Conservation (phyloP, 495 filamentous ascomycete genomes). For the Daldinia vernicosa region DNA sequence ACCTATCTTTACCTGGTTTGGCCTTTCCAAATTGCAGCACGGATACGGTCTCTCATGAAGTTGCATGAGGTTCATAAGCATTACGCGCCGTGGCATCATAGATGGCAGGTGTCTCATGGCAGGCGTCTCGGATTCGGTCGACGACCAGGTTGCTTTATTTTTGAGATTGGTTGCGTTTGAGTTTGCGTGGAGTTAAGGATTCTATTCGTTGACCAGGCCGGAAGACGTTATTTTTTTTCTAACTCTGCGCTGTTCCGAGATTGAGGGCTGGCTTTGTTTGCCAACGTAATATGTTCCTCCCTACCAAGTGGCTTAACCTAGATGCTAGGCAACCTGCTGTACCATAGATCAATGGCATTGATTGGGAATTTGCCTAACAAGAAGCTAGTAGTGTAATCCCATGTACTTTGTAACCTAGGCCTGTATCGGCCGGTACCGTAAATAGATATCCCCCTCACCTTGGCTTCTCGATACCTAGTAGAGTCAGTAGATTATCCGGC, state of each 20-base stretch:
- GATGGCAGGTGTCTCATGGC: conserved; percentile 25
- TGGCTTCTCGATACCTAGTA: conserved; percentile 47
- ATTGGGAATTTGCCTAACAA: conserved; percentile 3
- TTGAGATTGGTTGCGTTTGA: conserved; percentile 19
- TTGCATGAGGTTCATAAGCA: conserved; percentile 23
- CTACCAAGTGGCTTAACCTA: conserved; percentile 1
- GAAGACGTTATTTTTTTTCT: background rate
- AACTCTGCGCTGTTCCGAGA: background rate
- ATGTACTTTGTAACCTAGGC: conserved; percentile 10
- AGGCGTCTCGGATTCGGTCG: conserved; percentile 35
- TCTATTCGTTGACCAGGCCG: conserved; percentile 2
- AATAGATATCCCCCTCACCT: conserved; percentile 9
- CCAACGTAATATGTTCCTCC: background rate
- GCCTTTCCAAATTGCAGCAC: conserved; percentile 1
- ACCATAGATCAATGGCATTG: conserved; percentile 18
- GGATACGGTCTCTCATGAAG: conserved; percentile 19
- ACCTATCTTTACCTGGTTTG: conserved; percentile 11
- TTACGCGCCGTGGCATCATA: conserved; percentile 25
- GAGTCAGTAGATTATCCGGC: conserved; percentile 48
- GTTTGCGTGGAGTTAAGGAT: conserved; percentile 22
- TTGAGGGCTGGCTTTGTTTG: background rate
- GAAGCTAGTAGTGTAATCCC: conserved; percentile 17
- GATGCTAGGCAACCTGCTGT: conserved; percentile 1
- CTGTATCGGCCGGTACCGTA: background rate
- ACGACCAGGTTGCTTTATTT: conserved; percentile 23